These are phyloP conservation scores for Pholiota microspora DNA, from an alignment of 768 basidiomycete genomes.

Conservation along the genomic window DNA sequence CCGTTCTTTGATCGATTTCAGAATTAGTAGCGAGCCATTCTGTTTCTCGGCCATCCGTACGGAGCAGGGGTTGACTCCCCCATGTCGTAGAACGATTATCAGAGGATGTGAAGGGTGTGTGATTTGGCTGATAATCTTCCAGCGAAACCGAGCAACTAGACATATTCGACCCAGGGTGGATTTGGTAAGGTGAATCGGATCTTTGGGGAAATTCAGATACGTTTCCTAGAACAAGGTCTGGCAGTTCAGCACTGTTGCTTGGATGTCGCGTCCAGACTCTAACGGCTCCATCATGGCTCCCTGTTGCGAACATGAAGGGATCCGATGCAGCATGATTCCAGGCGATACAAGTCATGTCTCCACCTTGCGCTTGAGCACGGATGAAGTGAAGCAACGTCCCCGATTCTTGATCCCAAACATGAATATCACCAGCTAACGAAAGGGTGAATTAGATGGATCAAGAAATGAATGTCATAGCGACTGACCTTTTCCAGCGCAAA, in stretches of 20 bases:
- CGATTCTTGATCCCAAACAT: conserved; percentile 85
- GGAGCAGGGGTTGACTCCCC: not conserved
- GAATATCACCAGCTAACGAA: conserved; percentile 68
- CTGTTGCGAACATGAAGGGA: conserved; percentile 75
- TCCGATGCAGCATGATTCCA: conserved; percentile 71
- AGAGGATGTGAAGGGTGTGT: not conserved
- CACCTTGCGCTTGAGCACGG: conserved; percentile 57
- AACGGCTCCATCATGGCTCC: conserved; percentile 74
- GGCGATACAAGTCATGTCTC: conserved; percentile 76
- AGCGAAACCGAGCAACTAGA: not conserved
- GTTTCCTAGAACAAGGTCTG: not conserved
- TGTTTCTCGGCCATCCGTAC: not conserved
- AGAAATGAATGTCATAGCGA: not conserved
- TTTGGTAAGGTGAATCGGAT: not conserved
- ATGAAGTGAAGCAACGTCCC: conserved; percentile 71
- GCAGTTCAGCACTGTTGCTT: conserved; percentile 13
- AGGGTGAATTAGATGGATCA: not conserved
- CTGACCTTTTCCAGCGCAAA: conserved; percentile 75
- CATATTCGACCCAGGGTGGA: not conserved
- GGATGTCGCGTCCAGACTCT: conserved; percentile 63
- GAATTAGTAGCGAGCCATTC: not conserved
- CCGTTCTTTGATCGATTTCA: too few relatives aligned
- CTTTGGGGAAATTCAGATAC: not conserved
- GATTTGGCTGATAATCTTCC: not conserved
- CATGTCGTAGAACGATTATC: not conserved